phyloP scores from a whole-genome alignment of 2,329 filamentous ascomycete genomes.

The Colletotrichum lupini region DNA sequence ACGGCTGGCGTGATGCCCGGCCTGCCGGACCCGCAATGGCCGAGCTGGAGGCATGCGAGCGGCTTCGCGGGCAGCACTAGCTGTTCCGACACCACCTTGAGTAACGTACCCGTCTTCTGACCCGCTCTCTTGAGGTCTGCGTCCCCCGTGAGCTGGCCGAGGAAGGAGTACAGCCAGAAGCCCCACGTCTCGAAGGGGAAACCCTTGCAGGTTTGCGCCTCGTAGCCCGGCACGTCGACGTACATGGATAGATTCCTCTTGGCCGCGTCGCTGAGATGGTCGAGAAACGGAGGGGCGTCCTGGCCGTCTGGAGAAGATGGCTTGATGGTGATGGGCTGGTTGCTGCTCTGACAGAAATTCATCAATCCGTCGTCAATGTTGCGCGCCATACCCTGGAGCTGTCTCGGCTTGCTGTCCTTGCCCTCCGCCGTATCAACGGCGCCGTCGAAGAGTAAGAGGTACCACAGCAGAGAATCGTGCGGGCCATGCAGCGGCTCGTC shows the following conservation, averaged over 20 bases:
- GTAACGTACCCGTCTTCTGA: slow-evolving; percentile 25
- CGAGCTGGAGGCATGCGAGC: slow-evolving; percentile 50
- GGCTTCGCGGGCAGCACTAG: slow-evolving; percentile 53
- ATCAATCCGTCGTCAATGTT: slow-evolving; percentile 49
- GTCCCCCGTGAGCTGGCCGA: slow-evolving; percentile 51
- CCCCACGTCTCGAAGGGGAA: slow-evolving; percentile 52
- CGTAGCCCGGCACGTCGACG: slow-evolving; percentile 43
- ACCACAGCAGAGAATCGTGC: slow-evolving; percentile 47
- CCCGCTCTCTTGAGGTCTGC: slow-evolving; percentile 44
- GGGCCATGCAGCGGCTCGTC: slow-evolving; percentile 39
- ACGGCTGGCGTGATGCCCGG: slow-evolving; percentile 48
- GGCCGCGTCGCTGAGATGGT: slow-evolving; percentile 47
- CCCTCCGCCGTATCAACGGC: slow-evolving; percentile 40
- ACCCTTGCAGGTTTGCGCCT: slow-evolving; percentile 46
- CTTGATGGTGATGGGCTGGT: slow-evolving; percentile 45
- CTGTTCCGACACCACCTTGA: slow-evolving; percentile 47
- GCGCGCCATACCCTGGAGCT: slow-evolving; percentile 42
- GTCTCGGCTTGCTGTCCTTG: slow-evolving; percentile 34
- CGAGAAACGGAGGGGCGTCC: slow-evolving; percentile 46
- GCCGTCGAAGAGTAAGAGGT: slow-evolving; percentile 49
- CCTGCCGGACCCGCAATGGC: slow-evolving; percentile 45
- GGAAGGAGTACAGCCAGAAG: slow-evolving; percentile 54
- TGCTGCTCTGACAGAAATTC: slow-evolving; percentile 34
- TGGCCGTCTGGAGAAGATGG: slow-evolving; percentile 15
- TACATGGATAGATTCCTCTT: slow-evolving; percentile 45